Percentiles rank a stretch among this genome's conserved stretches.
phyloP scores from a whole-genome alignment of 2,329 filamentous ascomycete genomes.

The Penicillium sp. region DNA sequence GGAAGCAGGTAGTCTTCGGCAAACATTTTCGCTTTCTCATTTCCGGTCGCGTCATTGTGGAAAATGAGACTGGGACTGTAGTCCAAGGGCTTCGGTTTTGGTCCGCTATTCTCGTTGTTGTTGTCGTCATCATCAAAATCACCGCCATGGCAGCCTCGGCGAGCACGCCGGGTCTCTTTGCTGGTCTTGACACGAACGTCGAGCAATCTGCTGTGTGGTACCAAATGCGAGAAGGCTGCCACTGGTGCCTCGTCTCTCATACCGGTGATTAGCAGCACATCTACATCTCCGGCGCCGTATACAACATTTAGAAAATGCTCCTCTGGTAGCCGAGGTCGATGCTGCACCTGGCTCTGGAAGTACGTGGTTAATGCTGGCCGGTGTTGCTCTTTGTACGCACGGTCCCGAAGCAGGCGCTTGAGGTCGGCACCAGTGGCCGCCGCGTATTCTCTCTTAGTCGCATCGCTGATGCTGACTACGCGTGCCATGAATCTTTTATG shows the following conservation, averaged over 20 bases:
- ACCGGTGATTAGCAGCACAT: conserved; percentile 61
- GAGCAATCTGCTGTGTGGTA: conserved; percentile 53
- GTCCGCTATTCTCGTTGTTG: background rate
- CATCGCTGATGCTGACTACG: conserved; percentile 57
- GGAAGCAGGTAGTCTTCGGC: conserved; percentile 44
- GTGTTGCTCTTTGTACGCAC: conserved; percentile 62
- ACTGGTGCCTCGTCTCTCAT: conserved; percentile 62
- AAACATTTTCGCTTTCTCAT: conserved; percentile 42
- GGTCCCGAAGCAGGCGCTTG: conserved; percentile 51
- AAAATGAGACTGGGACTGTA: conserved; percentile 51
- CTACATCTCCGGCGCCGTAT: conserved; percentile 39
- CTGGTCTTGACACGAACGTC: conserved; percentile 53
- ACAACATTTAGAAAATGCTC: conserved; percentile 54
- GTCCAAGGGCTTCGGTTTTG: conserved; percentile 14
- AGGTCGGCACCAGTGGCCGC: conserved; percentile 49
- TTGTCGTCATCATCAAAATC: background rate
- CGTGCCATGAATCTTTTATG: conserved; percentile 38
- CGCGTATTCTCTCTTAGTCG: conserved; percentile 58
- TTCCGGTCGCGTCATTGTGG: conserved; percentile 50
- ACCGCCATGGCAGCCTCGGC: background rate
- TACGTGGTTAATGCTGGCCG: conserved; percentile 53
- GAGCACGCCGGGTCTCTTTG: conserved; percentile 33
- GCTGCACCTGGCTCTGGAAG: conserved; percentile 47
- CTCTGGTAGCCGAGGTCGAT: conserved; percentile 48
- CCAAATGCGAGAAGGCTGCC: conserved; percentile 53